Evolutionary conservation across 1,284 basidiomycete genomes (phyloP).

Genomic region (Sanghuangporus baumii): DNA sequence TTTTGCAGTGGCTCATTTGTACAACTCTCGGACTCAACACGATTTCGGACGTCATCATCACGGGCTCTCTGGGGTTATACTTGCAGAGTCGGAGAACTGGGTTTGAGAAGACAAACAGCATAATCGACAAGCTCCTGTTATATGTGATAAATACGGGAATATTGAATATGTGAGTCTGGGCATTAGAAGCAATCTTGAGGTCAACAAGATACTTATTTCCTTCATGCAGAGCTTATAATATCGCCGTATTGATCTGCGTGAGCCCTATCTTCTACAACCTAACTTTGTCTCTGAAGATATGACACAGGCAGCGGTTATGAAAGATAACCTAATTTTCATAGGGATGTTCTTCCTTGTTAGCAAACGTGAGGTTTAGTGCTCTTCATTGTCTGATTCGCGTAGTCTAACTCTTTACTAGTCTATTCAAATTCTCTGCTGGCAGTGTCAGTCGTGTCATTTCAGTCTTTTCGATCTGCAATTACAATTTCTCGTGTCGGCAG

Average conservation of each 20-base stretch:
- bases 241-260: constrained; percentile 9
- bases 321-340: constrained; percentile 5
- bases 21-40: constrained; percentile 2
- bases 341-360: constrained; percentile 8
- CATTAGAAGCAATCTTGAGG: neutral
- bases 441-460: neutral
- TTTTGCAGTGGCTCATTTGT: constrained; percentile 10
- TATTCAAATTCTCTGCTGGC: constrained; percentile 7
- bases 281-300: neutral
- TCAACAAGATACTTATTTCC: neutral
- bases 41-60: constrained; percentile 6
- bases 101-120: constrained; percentile 3
- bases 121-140: constrained; percentile 11
- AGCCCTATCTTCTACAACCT: neutral
- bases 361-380: constrained; percentile 1
- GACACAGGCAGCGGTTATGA: constrained; percentile 3
- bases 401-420: neutral
- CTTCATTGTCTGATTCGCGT: neutral
- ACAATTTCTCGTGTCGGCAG: neutral
- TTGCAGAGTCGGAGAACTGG: constrained; percentile 7
- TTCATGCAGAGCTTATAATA: neutral
- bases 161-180: constrained; percentile 2
- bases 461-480: neutral
- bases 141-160: constrained; percentile 8
- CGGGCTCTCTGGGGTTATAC: constrained; percentile 2